phyloP scores from a whole-genome alignment of 2,329 filamentous ascomycete species.

The Arachnomyces sp. region DNA sequence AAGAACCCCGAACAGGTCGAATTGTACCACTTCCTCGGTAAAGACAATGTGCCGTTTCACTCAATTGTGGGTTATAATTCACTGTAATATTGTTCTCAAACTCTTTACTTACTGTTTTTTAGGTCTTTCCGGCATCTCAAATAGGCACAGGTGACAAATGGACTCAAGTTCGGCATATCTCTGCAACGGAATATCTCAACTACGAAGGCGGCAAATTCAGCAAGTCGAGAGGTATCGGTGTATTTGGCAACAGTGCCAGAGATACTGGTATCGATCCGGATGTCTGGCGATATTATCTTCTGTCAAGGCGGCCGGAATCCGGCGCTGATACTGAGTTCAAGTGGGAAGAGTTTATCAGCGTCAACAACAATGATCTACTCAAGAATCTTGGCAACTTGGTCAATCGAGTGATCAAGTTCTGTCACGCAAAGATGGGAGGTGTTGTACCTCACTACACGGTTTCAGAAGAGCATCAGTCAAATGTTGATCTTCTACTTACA shows the following conservation, averaged over 20 bases:
- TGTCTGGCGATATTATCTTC: slow-evolving; percentile 89
- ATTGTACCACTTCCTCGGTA: slow-evolving; percentile 93
- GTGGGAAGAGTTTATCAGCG: slow-evolving; percentile 73
- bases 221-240: slow-evolving; percentile 81
- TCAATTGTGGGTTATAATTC: too few species aligned
- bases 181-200: slow-evolving; percentile 82
- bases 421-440: slow-evolving; percentile 36
- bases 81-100: too few species aligned
- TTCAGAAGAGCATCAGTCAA: slow-evolving; percentile 41
- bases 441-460: slow-evolving; percentile 20
- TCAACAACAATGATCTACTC: slow-evolving; percentile 84
- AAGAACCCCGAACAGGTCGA: slow-evolving; percentile 78
- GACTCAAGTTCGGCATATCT: slow-evolving; percentile 84
- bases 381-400: slow-evolving; percentile 66
- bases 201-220: slow-evolving; percentile 88
- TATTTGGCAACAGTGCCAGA: slow-evolving; percentile 84
- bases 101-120: too few species aligned
- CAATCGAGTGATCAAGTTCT: slow-evolving; percentile 67
- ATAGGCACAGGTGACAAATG: slow-evolving; percentile 77
- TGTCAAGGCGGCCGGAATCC: slow-evolving; percentile 77
- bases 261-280: slow-evolving; percentile 77
- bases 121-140: slow-evolving; percentile 83
- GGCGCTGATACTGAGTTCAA: slow-evolving; percentile 86
- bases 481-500: slow-evolving; percentile 48
- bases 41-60: slow-evolving; percentile 83